These are phyloP conservation scores for Magnusiomyces paraingens DNA, from an alignment of 1,139 yeast genomes.

Conservation along the genomic window DNA sequence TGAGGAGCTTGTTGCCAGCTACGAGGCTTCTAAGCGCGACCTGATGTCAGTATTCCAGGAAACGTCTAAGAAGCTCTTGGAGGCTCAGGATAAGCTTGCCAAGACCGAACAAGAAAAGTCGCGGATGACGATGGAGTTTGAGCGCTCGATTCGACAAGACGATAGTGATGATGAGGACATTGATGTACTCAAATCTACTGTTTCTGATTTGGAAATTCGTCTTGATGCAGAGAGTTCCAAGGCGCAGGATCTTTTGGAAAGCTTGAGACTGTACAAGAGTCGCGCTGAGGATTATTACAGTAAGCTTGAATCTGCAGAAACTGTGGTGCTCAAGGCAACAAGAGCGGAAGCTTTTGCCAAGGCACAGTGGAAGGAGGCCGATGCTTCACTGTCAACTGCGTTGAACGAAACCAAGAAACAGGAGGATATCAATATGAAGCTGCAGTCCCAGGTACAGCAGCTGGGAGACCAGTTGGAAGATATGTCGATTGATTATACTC, in stretches of 20 bases:
- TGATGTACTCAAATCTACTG: conserved; percentile 14
- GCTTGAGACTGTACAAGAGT: conserved; percentile 55
- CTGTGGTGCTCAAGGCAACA: conserved; percentile 55
- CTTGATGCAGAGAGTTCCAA: conserved; percentile 49
- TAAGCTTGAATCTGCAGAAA: conserved; percentile 74
- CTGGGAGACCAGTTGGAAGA: conserved; percentile 58
- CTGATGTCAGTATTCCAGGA: conserved; percentile 51
- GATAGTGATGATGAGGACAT: conserved; percentile 17
- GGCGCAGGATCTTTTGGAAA: conserved; percentile 46
- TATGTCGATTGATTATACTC: conserved; percentile 49
- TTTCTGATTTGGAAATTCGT: conserved; percentile 36
- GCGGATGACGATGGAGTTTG: conserved; percentile 45
- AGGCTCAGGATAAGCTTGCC: conserved; percentile 46
- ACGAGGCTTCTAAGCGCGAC: conserved; percentile 37
- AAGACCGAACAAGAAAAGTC: conserved; percentile 42
- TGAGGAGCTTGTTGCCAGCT: conserved; percentile 21
- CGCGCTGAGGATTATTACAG: conserved; percentile 71
- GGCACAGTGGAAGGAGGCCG: conserved; percentile 51
- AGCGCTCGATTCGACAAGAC: conserved; percentile 28
- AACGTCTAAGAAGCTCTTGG: conserved; percentile 44
- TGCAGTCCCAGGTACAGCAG: conserved; percentile 48
- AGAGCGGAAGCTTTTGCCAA: conserved; percentile 55
- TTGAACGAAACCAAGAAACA: conserved; percentile 55
- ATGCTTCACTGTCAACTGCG: conserved; percentile 46
- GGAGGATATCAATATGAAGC: conserved; percentile 50